Conservation (phyloP, 1,284 basidiomycete genomes). For the Malassezia pachydermatis region DNA sequence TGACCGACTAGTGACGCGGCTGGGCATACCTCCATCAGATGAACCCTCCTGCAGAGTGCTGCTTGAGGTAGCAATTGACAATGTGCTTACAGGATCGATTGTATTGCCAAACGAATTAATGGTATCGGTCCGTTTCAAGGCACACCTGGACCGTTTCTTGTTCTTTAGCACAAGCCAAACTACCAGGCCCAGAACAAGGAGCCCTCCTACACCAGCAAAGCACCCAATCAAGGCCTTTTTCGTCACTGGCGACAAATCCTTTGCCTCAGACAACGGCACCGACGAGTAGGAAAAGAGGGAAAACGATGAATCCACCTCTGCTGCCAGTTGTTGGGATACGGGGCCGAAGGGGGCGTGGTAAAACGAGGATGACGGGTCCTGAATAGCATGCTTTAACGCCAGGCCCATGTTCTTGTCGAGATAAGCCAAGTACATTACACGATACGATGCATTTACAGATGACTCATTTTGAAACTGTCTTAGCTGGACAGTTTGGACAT, state of each 20-base stretch:
- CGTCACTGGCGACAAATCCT: slow-evolving; percentile 11
- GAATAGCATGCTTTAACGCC: neutral
- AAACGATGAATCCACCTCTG: slow-evolving; percentile 33
- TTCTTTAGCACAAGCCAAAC: slow-evolving; percentile 18
- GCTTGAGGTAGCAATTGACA: too few relatives aligned
- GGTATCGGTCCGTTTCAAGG: neutral
- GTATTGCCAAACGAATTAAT: neutral
- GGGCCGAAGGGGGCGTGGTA: neutral
- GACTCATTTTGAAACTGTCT: slow-evolving; percentile 18
- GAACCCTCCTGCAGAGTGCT: too few relatives aligned
- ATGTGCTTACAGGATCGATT: too few relatives aligned
- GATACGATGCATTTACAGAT: slow-evolving; percentile 10
- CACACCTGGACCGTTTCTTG: neutral
- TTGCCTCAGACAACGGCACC: slow-evolving; percentile 7
- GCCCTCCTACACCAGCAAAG: slow-evolving; percentile 26
- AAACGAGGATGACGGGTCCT: neutral
- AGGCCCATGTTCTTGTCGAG: slow-evolving; percentile 16
- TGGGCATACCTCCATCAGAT: too few relatives aligned
- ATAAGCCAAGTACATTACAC: slow-evolving; percentile 39
- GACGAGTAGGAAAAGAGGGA: slow-evolving; percentile 21
- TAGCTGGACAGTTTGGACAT: slow-evolving; percentile 31
- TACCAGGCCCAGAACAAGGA: slow-evolving; percentile 22
- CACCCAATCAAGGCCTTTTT: slow-evolving; percentile 35
- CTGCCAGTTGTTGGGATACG: slow-evolving; percentile 31
- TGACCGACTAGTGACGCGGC: too few relatives aligned